Conservation (phyloP, 2,329 filamentous ascomycete genomes). For the Paracamarosporium sp. region DNA sequence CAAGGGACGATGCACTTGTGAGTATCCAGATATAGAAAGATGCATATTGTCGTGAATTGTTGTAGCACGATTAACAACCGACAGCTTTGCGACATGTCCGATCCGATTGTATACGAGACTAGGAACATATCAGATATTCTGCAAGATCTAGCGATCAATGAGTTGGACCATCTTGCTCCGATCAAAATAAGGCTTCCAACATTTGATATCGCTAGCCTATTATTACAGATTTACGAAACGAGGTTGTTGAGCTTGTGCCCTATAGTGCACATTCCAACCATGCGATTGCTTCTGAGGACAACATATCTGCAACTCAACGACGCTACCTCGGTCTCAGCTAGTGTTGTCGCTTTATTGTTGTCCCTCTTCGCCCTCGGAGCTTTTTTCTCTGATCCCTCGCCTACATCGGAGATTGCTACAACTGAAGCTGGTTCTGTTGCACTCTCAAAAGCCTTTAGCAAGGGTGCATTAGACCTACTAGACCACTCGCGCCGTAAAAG, state of each 20-base stretch:
- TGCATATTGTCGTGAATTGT: too few species aligned
- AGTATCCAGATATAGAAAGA: background rate
- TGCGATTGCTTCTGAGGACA: background rate
- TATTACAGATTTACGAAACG: slow-evolving; percentile 1
- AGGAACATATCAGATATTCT: background rate
- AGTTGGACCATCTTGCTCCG: background rate
- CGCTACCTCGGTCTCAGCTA: background rate
- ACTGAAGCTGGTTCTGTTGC: background rate
- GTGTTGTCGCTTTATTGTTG: background rate
- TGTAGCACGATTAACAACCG: background rate
- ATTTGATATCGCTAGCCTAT: background rate
- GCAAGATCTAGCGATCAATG: background rate
- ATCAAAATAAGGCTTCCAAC: background rate
- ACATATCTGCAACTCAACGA: background rate
- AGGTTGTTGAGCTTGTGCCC: background rate
- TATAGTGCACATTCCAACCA: slow-evolving; percentile 4
- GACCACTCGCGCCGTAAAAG: slow-evolving; percentile 8
- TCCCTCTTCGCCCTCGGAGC: background rate
- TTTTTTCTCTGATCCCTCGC: background rate
- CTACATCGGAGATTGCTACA: background rate
- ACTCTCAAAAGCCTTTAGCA: slow-evolving; percentile 3
- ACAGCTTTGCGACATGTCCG: slow-evolving; percentile 3
- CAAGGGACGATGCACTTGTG: slow-evolving; percentile 1
- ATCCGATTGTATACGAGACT: background rate
- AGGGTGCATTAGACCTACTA: slow-evolving; percentile 5